Evolutionary conservation across 306 rosid genomes (phyloP).

Genomic region (Astragalus membranaceus): DNA sequence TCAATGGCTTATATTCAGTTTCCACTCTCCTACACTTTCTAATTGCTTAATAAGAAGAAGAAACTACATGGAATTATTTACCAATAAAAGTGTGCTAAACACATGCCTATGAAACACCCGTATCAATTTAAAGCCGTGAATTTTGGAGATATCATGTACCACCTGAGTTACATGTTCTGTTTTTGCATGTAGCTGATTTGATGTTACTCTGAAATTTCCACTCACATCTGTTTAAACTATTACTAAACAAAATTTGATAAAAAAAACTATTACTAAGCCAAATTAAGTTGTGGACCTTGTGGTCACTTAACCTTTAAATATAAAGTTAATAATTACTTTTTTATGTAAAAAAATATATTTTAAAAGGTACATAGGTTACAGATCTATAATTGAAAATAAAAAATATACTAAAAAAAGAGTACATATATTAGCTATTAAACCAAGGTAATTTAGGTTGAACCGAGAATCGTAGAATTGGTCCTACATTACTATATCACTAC

Average conservation of each 20-base stretch:
- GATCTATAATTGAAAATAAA: no score
- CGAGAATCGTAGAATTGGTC: no score
- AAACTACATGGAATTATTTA: conserved; percentile 11
- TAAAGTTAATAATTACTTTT: no score
- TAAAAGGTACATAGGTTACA: no score
- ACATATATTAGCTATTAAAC: no score
- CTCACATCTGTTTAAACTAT: neutral
- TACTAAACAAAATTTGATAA: neutral
- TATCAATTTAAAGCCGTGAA: conserved; percentile 9
- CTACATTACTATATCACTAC: no score
- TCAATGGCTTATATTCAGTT: conserved; percentile 17
- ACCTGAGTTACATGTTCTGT: neutral
- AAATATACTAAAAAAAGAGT: no score
- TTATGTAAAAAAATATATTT: no score
- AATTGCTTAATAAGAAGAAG: conserved; percentile 30
- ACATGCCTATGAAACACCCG: neutral
- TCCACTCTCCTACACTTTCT: conserved; percentile 26
- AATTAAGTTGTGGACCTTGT: no score
- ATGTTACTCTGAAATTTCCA: conserved; percentile 26
- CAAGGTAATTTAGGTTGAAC: no score
- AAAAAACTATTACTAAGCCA: no score
- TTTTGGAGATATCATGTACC: conserved; percentile 16
- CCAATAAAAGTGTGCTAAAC: neutral
- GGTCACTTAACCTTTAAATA: no score
- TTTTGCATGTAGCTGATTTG: conserved; percentile 27